These are phyloP conservation scores for Nelumbo lutea DNA, from an alignment of 164 flowering plant genomes.

Conservation along the genomic window DNA sequence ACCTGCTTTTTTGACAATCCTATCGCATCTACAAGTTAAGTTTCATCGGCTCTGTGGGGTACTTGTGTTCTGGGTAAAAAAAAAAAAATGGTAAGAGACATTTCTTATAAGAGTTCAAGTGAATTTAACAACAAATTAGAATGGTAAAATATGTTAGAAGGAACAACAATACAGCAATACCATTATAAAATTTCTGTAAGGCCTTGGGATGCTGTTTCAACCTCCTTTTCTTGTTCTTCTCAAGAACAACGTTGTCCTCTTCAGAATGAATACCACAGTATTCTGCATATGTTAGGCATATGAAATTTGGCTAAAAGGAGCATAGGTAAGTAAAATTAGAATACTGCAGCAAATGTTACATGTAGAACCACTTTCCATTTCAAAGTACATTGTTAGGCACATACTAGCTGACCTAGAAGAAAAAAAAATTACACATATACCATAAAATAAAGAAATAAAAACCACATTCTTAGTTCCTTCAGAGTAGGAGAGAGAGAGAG, in stretches of 20 bases:
- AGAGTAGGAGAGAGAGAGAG: too few species aligned
- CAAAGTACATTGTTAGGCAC: too few species aligned
- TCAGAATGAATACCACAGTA: conserved; percentile 43
- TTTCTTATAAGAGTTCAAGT: not conserved
- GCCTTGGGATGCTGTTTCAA: conserved; percentile 80
- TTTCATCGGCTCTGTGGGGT: conserved; percentile 73
- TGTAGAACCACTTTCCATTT: too few species aligned
- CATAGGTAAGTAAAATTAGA: too few species aligned
- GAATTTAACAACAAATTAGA: not conserved
- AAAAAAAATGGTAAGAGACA: not conserved
- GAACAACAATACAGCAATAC: conserved; percentile 27
- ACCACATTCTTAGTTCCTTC: too few species aligned
- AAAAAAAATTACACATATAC: too few species aligned
- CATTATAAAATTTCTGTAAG: conserved; percentile 70
- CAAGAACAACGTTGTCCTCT: conserved; percentile 44
- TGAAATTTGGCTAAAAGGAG: too few species aligned
- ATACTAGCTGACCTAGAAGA: too few species aligned
- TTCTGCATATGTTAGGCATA: conserved; percentile 21
- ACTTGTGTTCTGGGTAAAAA: conserved; percentile 66
- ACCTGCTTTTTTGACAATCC: conserved; percentile 89
- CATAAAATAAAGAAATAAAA: too few species aligned
- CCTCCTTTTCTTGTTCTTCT: conserved; percentile 57
- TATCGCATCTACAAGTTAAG: conserved; percentile 47
- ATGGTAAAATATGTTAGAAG: conserved; percentile 3
- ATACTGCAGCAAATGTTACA: too few species aligned